Conservation (phyloP, 805 yeast genomes). For the Wickerhamiella hasegawae region DNA sequence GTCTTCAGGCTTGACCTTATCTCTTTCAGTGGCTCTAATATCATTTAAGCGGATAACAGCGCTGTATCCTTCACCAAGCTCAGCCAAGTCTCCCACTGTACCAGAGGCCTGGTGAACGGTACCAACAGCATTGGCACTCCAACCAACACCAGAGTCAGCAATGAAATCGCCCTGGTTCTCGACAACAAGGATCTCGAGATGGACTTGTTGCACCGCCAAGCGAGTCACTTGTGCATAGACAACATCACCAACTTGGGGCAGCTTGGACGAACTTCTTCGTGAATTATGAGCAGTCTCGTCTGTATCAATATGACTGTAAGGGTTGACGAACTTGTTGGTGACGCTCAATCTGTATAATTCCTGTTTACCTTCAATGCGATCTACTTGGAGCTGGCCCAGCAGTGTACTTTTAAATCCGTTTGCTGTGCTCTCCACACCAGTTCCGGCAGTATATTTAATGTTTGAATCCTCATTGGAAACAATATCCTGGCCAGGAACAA, state of each 20-base stretch:
- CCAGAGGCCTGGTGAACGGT: slow-evolving; percentile 16
- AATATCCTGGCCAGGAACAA: slow-evolving; percentile 71
- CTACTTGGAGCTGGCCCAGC: slow-evolving; percentile 37
- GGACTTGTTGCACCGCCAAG: slow-evolving; percentile 52
- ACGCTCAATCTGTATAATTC: slow-evolving; percentile 14
- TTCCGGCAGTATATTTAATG: slow-evolving; percentile 41
- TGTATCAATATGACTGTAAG: slow-evolving; percentile 10
- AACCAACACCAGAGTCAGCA: slow-evolving; percentile 51
- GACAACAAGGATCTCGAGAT: slow-evolving; percentile 57
- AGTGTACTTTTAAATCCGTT: slow-evolving; percentile 38
- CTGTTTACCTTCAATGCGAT: slow-evolving; percentile 15
- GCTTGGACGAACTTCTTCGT: slow-evolving; percentile 10
- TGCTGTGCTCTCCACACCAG: slow-evolving; percentile 41
- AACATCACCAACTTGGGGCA: slow-evolving; percentile 74
- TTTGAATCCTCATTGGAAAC: slow-evolving; percentile 23
- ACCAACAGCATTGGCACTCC: slow-evolving; percentile 25
- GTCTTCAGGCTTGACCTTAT: slow-evolving; percentile 61
- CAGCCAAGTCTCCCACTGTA: slow-evolving; percentile 26
- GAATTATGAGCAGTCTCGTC: slow-evolving; percentile 8
- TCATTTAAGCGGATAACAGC: slow-evolving; percentile 80
- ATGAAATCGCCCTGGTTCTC: slow-evolving; percentile 43
- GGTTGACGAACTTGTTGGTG: slow-evolving; percentile 14
- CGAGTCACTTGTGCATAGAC: slow-evolving; percentile 64
- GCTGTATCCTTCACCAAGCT: slow-evolving; percentile 70
- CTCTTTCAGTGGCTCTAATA: slow-evolving; percentile 80